Evolutionary conservation across 352 stramenopile species (phyloP).

Genomic region (Pelagophyceae sp.): DNA sequence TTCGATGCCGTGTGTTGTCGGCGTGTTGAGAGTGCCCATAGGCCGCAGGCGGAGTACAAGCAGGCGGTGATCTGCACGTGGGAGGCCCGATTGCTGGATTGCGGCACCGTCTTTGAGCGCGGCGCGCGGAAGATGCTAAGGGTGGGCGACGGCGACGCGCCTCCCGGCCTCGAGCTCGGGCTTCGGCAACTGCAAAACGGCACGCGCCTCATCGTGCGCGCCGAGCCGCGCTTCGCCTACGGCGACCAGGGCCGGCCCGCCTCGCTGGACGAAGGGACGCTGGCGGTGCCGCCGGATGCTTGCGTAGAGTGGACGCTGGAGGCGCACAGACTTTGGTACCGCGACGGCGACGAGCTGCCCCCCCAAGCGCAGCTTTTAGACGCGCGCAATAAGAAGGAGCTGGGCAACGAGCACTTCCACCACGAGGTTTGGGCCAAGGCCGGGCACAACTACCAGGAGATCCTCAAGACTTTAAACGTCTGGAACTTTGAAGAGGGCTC

Average conservation of each 20-base stretch:
- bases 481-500: not conserved
- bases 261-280: not conserved
- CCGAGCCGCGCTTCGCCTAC: conserved; percentile 4
- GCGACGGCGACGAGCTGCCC: not conserved
- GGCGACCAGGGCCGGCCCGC: conserved; percentile 4
- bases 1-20: not conserved
- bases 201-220: not conserved
- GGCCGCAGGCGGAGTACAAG: conserved; percentile 18
- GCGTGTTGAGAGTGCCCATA: not conserved
- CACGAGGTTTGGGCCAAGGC: conserved; percentile 9
- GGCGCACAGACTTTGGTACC: not conserved
- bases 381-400: conserved; percentile 6
- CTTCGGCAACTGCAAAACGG: not conserved
- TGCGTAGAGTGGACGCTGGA: not conserved
- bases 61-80: conserved; percentile 7
- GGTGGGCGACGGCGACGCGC: conserved; percentile 10
- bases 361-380: not conserved
- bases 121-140: not conserved
- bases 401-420: conserved; percentile 18
- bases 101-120: not conserved
- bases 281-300: not conserved
- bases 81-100: not conserved
- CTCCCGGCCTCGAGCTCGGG: conserved; percentile 11
- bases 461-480: conserved; percentile 11
- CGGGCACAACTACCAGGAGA: conserved; percentile 8